Percentiles rank a stretch among this genome's conserved stretches.
Conservation (phyloP, 768 basidiomycete species). For the Hericium rajendrae region DNA sequence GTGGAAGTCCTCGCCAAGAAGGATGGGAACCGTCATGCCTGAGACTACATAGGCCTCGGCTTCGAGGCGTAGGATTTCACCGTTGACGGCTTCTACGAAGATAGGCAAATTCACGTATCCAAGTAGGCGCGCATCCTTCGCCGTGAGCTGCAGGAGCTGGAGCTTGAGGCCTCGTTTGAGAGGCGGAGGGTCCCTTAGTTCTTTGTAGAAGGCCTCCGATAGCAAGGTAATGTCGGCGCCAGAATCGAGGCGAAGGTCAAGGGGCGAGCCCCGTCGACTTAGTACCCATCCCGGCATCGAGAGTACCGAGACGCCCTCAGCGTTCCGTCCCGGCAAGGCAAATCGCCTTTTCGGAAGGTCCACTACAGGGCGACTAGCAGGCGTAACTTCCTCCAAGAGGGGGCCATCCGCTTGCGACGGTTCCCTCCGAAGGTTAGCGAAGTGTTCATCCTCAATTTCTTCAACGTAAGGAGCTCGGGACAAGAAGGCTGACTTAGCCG, state of each 20-base stretch:
- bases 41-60: slow-evolving; percentile 14
- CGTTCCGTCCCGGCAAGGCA: not conserved
- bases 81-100: slow-evolving; percentile 17
- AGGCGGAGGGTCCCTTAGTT: not conserved
- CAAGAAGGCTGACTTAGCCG: no score
- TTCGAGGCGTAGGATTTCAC: slow-evolving; percentile 17
- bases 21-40: slow-evolving; percentile 16
- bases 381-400: not conserved
- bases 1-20: slow-evolving; percentile 19
- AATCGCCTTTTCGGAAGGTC: not conserved
- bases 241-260: not conserved
- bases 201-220: not conserved
- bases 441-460: not conserved
- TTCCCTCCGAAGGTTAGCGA: not conserved
- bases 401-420: not conserved
- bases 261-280: not conserved
- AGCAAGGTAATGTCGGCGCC: not conserved
- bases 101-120: slow-evolving; percentile 17
- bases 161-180: not conserved
- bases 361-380: not conserved
- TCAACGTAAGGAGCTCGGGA: not conserved
- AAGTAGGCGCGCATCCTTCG: not conserved
- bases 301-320: not conserved
- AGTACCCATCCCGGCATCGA: not conserved
- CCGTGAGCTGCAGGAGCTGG: not conserved